Evolutionary conservation across 306 rosid species (phyloP).

Genomic region (Trifolium subterraneum): DNA sequence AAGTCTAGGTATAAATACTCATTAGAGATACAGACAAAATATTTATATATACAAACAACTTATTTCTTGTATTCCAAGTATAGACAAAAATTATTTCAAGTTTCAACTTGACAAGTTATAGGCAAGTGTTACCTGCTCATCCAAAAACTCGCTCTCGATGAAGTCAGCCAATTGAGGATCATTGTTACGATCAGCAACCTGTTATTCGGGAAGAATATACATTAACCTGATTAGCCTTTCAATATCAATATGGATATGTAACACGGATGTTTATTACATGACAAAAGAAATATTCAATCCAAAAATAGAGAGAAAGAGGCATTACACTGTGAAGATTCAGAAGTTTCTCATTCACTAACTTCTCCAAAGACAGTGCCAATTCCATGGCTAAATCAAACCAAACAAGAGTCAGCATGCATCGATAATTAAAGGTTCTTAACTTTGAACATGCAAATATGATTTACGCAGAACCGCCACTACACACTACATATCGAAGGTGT

Average conservation of each 20-base stretch:
- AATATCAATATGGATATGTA: not conserved
- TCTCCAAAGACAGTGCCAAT: slow-evolving; percentile 61
- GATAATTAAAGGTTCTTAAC: not conserved
- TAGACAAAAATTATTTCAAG: not conserved
- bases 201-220: not conserved
- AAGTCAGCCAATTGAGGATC: slow-evolving; percentile 55
- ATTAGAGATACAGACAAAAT: not conserved
- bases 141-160: slow-evolving; percentile 56
- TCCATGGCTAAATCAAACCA: slow-evolving; percentile 56
- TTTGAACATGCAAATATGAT: not conserved
- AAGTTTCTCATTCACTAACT: slow-evolving; percentile 57
- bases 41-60: not conserved
- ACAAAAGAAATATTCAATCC: not conserved
- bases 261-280: not conserved
- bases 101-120: not conserved
- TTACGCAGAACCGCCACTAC: not conserved
- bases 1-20: not conserved
- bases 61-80: not conserved
- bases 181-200: slow-evolving; percentile 54
- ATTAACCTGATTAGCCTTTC: not conserved
- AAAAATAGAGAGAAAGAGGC: slow-evolving; percentile 23
- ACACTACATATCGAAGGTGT: too few relatives aligned
- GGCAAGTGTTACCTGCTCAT: slow-evolving; percentile 50
- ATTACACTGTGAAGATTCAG: slow-evolving; percentile 54
- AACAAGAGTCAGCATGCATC: not conserved